phyloP scores from a whole-genome alignment of 164 flowering plant species.

The Kingdonia uniflora region DNA sequence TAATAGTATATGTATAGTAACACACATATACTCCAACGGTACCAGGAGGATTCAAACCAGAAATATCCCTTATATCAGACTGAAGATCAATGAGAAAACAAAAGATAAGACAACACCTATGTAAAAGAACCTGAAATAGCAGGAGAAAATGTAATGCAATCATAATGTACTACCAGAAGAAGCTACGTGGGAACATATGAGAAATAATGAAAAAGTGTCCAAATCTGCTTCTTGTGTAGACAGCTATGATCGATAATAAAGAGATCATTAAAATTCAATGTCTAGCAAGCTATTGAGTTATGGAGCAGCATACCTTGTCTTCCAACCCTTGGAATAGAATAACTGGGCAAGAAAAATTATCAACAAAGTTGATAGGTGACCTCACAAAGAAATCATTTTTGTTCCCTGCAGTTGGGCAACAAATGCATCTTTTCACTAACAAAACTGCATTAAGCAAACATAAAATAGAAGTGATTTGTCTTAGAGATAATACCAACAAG shows the following conservation, averaged over 20 bases:
- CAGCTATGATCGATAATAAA: not conserved
- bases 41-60: no score
- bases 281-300: not conserved
- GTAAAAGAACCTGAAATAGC: no score
- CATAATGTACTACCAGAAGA: no score
- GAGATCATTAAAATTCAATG: not conserved
- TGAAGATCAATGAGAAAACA: no score
- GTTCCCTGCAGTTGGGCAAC: conserved; percentile 39
- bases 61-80: no score
- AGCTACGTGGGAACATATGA: no score
- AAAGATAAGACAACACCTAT: no score
- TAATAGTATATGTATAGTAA: no score
- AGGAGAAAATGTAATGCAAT: no score
- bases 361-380: conserved; percentile 86
- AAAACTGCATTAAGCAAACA: not conserved
- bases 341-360: conserved; percentile 82
- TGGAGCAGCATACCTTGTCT: conserved; percentile 59
- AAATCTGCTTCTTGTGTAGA: no score
- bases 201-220: no score
- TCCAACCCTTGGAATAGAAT: conserved; percentile 94
- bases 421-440: not conserved
- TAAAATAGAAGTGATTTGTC: not conserved
- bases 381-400: conserved; percentile 61
- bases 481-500: conserved; percentile 57
- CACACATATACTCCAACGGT: no score